These are phyloP conservation scores for Collybia sordida DNA, from an alignment of 768 basidiomycete species.

Conservation along the genomic window DNA sequence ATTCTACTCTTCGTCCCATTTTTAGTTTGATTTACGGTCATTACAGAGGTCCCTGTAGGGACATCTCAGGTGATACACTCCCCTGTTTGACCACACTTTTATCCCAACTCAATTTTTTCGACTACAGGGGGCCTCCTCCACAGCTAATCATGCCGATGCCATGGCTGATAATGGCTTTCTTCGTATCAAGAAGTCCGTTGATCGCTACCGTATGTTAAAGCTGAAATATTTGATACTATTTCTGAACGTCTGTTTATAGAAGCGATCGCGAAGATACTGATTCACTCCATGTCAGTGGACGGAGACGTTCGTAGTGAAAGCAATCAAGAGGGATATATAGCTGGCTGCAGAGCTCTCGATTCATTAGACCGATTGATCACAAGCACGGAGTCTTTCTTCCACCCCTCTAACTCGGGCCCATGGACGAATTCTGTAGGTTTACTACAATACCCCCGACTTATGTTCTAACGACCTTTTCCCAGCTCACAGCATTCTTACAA, in stretches of 20 bases:
- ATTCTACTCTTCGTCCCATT: conserved; percentile 14
- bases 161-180: conserved; percentile 53
- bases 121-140: conserved; percentile 57
- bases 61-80: conserved; percentile 50
- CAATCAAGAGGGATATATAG: conserved; percentile 57
- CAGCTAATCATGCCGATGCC: conserved; percentile 69
- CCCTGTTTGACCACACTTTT: background rate
- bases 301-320: conserved; percentile 53
- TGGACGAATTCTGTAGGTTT: conserved; percentile 70
- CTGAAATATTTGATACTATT: background rate
- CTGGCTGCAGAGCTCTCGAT: conserved; percentile 86
- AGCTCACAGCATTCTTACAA: conserved; percentile 75
- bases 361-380: conserved; percentile 86
- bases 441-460: background rate
- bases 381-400: conserved; percentile 92
- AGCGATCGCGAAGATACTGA: conserved; percentile 79
- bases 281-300: conserved; percentile 90
- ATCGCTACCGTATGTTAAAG: conserved; percentile 53
- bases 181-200: conserved; percentile 69
- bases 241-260: conserved; percentile 35
- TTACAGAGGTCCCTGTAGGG: conserved; percentile 70
- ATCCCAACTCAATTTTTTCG: conserved; percentile 3
- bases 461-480: conserved; percentile 6
- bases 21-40: background rate
- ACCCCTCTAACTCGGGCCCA: conserved; percentile 87